Percentiles rank a stretch among this genome's conserved stretches.
Evolutionary conservation across 2,329 filamentous ascomycete genomes (phyloP).

Genomic region (Pseudocercospora ulei): DNA sequence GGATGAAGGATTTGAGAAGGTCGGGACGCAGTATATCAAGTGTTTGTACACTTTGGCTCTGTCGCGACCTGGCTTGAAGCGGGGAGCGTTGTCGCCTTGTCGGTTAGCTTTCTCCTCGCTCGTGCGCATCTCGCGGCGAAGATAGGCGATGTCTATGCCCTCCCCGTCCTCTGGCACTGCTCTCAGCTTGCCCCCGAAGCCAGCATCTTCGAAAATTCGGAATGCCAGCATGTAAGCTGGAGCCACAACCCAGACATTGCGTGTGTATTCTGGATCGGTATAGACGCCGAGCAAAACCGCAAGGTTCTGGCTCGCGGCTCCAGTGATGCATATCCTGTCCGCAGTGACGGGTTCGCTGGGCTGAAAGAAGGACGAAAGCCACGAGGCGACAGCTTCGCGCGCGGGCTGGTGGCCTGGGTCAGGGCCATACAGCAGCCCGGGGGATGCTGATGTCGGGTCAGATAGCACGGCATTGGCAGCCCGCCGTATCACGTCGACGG

Average conservation of each 20-base stretch:
- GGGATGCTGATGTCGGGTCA: conserved; percentile 49
- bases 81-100: conserved; percentile 20
- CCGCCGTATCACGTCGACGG: conserved; percentile 51
- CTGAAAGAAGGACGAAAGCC: conserved; percentile 57
- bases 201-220: conserved; percentile 72
- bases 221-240: conserved; percentile 80
- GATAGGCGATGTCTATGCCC: conserved; percentile 59
- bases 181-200: conserved; percentile 57
- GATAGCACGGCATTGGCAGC: conserved; percentile 55
- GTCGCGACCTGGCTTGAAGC: conserved; percentile 48
- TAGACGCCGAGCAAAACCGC: conserved; percentile 69
- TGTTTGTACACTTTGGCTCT: conserved; percentile 71
- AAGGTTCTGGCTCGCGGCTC: conserved; percentile 74
- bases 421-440: conserved; percentile 68
- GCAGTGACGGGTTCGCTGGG: conserved; percentile 38
- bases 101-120: conserved; percentile 39
- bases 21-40: conserved; percentile 78
- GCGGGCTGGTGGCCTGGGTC: conserved; percentile 65
- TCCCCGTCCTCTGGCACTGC: conserved; percentile 68
- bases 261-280: conserved; percentile 66
- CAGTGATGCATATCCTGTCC: conserved; percentile 66
- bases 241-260: conserved; percentile 67
- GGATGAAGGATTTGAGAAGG: conserved; percentile 79
- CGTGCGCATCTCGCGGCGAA: conserved; percentile 45
- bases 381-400: conserved; percentile 57